Percentiles rank a stretch among this genome's conserved stretches.
These are phyloP conservation scores for Floccularia luteovirens DNA, from an alignment of 768 basidiomycete species.

Conservation along the genomic window DNA sequence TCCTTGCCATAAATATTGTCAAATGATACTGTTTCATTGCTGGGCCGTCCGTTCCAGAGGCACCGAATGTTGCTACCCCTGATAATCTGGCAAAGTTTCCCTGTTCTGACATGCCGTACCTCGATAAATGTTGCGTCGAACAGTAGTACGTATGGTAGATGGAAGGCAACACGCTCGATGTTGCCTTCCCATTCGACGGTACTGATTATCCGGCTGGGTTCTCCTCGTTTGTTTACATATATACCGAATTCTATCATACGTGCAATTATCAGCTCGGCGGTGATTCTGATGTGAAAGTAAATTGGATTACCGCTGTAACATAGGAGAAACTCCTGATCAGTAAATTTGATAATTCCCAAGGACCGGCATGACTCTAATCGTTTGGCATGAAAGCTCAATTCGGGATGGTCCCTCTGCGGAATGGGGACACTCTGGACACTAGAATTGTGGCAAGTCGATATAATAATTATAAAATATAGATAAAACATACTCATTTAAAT, in stretches of 20 bases:
- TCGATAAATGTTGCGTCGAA: constrained; percentile 91
- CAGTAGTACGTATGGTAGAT: constrained; percentile 81
- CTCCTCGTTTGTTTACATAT: constrained; percentile 89
- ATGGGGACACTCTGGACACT: background rate
- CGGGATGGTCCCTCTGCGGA: background rate
- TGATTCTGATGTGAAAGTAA: background rate
- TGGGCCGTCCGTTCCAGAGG: constrained; percentile 80
- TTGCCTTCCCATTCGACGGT: constrained; percentile 96
- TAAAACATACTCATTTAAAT: constrained; percentile 71
- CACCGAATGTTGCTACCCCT: constrained; percentile 76
- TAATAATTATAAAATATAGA: background rate
- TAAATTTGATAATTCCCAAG: constrained; percentile 84
- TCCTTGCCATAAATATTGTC: constrained; percentile 26
- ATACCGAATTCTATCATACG: constrained; percentile 95
- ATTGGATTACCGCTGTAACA: constrained; percentile 67
- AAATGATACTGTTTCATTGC: constrained; percentile 48
- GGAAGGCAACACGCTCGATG: constrained; percentile 83
- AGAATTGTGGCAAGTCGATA: too few species aligned
- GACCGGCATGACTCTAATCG: constrained; percentile 31
- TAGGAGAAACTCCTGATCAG: constrained; percentile 82
- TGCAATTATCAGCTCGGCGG: too few species aligned
- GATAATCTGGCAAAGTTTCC: constrained; percentile 76
- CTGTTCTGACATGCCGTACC: constrained; percentile 76
- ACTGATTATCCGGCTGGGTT: constrained; percentile 60
- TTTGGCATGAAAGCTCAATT: background rate